Evolutionary conservation across 257 asterid genomes (phyloP).

Genomic region (Solanum stenotomum): DNA sequence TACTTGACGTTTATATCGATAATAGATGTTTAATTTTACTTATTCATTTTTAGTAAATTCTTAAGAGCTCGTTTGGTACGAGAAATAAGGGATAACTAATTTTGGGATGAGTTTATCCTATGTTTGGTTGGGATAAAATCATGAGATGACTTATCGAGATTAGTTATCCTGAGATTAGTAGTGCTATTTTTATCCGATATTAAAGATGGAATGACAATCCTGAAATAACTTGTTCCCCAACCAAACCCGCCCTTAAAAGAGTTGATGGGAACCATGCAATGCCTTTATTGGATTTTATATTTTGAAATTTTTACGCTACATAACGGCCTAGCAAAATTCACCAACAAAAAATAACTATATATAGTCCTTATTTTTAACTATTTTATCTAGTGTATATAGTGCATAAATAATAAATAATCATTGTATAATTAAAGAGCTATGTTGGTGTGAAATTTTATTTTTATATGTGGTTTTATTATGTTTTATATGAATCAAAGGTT

Average conservation of each 20-base stretch:
- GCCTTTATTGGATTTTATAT: background rate
- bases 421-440: background rate
- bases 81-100: too few species aligned
- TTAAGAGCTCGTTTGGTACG: background rate
- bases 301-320: background rate
- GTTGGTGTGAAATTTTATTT: background rate
- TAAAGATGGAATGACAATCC: too few species aligned
- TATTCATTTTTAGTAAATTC: too few species aligned
- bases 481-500: background rate
- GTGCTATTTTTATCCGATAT: too few species aligned
- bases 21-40: too few species aligned
- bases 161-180: too few species aligned
- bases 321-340: background rate
- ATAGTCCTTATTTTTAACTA: background rate
- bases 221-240: too few species aligned
- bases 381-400: background rate
- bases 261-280: background rate
- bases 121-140: too few species aligned
- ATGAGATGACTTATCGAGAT: too few species aligned
- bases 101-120: too few species aligned
- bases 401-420: background rate
- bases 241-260: too few species aligned
- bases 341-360: background rate
- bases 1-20: too few species aligned
- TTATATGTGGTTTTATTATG: background rate